Evolutionary conservation across 1,284 basidiomycete species (phyloP).

Genomic region (Uromyces viciae-fabae): DNA sequence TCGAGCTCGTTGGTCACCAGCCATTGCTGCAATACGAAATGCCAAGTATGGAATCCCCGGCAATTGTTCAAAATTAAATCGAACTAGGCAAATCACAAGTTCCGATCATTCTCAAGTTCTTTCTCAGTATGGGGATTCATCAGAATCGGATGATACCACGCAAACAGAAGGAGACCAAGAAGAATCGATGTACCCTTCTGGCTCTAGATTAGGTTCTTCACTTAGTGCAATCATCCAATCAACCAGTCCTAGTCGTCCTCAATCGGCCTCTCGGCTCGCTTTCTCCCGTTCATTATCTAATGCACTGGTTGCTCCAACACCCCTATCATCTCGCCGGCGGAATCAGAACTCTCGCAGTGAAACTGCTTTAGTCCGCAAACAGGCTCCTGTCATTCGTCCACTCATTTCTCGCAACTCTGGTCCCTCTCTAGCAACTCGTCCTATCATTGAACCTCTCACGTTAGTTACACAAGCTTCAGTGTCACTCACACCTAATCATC

Average conservation of each 20-base stretch:
- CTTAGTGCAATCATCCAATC: slow-evolving; percentile 37
- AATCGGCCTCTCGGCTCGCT: neutral
- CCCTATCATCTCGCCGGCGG: slow-evolving; percentile 1
- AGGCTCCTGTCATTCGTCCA: neutral
- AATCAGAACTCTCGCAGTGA: slow-evolving; percentile 10
- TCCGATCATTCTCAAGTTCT: neutral
- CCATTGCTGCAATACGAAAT: slow-evolving; percentile 44
- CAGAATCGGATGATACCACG: neutral
- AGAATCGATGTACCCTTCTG: neutral
- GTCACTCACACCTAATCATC: neutral
- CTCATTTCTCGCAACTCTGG: neutral
- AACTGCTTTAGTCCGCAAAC: neutral
- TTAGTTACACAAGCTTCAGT: neutral
- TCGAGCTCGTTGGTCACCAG: slow-evolving; percentile 44
- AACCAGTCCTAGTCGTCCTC: neutral
- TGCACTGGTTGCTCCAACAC: neutral
- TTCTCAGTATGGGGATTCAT: too few relatives aligned
- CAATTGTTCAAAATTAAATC: neutral
- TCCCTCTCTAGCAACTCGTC: neutral
- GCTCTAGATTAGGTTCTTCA: slow-evolving; percentile 33
- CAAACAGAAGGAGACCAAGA: slow-evolving; percentile 10
- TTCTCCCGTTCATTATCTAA: slow-evolving; percentile 18
- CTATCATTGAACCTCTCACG: neutral
- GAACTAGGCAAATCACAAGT: neutral
- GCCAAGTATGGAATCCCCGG: slow-evolving; percentile 30